Evolutionary conservation across 1,284 basidiomycete genomes (phyloP).

Genomic region (Ceratobasidium sp.): DNA sequence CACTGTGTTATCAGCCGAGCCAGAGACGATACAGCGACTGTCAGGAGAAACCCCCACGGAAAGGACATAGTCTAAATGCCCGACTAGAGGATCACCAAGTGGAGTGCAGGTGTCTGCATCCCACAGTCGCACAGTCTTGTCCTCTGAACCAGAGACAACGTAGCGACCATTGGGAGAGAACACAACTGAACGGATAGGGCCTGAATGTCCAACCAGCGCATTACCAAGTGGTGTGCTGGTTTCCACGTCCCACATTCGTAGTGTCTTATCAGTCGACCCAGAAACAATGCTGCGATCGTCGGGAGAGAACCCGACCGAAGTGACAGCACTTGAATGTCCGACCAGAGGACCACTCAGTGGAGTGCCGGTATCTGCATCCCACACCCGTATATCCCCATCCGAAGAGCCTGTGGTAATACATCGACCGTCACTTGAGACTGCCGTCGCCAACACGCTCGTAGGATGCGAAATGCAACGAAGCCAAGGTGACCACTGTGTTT

Average conservation of each 20-base stretch:
- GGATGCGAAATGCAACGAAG: too few species aligned
- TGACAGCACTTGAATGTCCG: background rate
- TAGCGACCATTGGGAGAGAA: too few species aligned
- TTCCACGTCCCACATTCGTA: conserved; percentile 5
- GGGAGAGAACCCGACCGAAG: background rate
- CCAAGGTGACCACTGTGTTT: background rate
- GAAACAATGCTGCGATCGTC: background rate
- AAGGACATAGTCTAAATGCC: too few species aligned
- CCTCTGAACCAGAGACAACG: too few species aligned
- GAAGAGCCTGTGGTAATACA: conserved; percentile 30
- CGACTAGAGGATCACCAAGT: too few species aligned
- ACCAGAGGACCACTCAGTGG: background rate
- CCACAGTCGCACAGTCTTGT: too few species aligned
- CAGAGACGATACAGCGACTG: background rate
- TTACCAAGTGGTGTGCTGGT: background rate
- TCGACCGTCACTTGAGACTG: background rate
- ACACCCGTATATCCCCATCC: conserved; percentile 26
- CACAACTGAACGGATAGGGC: too few species aligned
- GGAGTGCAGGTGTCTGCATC: too few species aligned
- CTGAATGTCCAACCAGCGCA: too few species aligned
- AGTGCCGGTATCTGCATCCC: conserved; percentile 7
- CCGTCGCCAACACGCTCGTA: too few species aligned
- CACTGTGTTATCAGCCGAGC: background rate
- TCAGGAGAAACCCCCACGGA: background rate
- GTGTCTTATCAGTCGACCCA: background rate